Percentiles rank a stretch among this genome's conserved stretches.
phyloP scores from a whole-genome alignment of 2,329 filamentous ascomycete genomes.

The Teratosphaeria pseudoeucalypti region DNA sequence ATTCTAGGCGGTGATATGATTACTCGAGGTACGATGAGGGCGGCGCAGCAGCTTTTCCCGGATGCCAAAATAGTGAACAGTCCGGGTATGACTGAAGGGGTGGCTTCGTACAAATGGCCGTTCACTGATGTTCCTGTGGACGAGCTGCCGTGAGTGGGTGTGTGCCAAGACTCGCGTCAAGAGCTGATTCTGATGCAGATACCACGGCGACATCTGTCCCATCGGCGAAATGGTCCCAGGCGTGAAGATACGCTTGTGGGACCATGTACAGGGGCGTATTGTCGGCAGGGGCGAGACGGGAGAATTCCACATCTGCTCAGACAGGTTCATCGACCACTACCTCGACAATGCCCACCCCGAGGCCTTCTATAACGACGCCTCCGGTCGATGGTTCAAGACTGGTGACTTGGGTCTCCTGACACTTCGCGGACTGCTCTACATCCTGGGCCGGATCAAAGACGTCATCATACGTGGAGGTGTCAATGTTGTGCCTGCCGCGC shows the following conservation, averaged over 20 bases:
- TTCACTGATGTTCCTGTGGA: slow-evolving; percentile 4
- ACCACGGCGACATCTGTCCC: neutral
- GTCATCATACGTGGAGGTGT: slow-evolving; percentile 15
- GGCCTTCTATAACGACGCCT: slow-evolving; percentile 9
- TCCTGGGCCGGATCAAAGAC: slow-evolving; percentile 17
- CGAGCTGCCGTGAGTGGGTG: slow-evolving; percentile 3
- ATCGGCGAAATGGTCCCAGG: neutral
- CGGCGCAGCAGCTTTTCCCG: slow-evolving; percentile 6
- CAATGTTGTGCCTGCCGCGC: slow-evolving; percentile 9
- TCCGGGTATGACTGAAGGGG: slow-evolving; percentile 13
- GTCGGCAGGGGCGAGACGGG: slow-evolving; percentile 7
- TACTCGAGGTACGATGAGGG: slow-evolving; percentile 5
- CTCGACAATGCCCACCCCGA: slow-evolving; percentile 9
- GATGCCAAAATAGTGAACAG: slow-evolving; percentile 2
- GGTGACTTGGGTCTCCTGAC: slow-evolving; percentile 16
- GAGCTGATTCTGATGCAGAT: neutral
- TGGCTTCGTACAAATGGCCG: slow-evolving; percentile 8
- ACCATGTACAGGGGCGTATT: slow-evolving; percentile 5
- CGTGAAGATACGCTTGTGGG: slow-evolving; percentile 4
- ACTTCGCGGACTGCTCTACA: slow-evolving; percentile 10
- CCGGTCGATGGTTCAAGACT: slow-evolving; percentile 16
- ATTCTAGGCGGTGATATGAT: slow-evolving; percentile 10
- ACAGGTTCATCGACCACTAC: slow-evolving; percentile 11
- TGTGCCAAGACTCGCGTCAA: neutral
- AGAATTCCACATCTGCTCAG: slow-evolving; percentile 8